A percentile compares a stretch with the other conserved stretches of the same genome.
phyloP scores from a whole-genome alignment of 768 basidiomycete genomes.

The Leccinum rimulosum region DNA sequence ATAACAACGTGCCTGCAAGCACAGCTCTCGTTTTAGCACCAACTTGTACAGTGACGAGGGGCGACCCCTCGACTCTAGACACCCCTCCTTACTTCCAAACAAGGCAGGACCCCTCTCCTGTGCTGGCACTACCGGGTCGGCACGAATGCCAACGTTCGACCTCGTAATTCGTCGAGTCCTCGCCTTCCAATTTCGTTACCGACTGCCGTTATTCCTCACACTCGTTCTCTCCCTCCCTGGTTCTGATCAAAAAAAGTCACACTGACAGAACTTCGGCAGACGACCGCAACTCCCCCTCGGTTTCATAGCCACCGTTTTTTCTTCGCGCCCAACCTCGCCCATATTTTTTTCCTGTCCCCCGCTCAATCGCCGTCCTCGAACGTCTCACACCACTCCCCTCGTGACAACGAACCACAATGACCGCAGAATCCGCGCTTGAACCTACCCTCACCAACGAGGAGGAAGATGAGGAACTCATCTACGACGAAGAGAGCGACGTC shows the following conservation, averaged over 20 bases:
- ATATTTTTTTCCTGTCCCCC: conserved; percentile 9
- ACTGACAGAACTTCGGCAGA: conserved; percentile 1
- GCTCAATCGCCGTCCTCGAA: conserved; percentile 8
- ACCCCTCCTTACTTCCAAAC: conserved; percentile 10
- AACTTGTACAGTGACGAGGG: neutral
- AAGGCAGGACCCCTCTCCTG: conserved; percentile 7
- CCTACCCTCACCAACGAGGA: conserved; percentile 1
- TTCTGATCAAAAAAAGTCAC: conserved; percentile 1
- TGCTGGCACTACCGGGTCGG: neutral
- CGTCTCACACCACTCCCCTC: neutral
- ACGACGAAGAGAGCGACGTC: conserved; percentile 29
- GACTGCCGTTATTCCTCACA: conserved; percentile 18
- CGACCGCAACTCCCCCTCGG: neutral
- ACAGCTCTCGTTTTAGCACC: conserved; percentile 8
- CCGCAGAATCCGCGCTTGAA: conserved; percentile 19
- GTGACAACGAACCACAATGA: conserved; percentile 16
- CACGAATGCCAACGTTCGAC: conserved; percentile 26
- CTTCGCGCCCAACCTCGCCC: neutral
- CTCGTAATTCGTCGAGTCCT: conserved; percentile 20
- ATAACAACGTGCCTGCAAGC: conserved; percentile 17
- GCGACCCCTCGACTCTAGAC: neutral
- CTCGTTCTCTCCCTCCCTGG: neutral
- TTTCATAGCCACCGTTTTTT: neutral
- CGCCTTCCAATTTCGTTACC: conserved; percentile 11
- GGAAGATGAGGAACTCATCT: conserved; percentile 7